A percentile compares a stretch with the other conserved stretches of the same genome.
Conservation (phyloP, 2,329 filamentous ascomycete genomes). For the Fusarium domesticum region DNA sequence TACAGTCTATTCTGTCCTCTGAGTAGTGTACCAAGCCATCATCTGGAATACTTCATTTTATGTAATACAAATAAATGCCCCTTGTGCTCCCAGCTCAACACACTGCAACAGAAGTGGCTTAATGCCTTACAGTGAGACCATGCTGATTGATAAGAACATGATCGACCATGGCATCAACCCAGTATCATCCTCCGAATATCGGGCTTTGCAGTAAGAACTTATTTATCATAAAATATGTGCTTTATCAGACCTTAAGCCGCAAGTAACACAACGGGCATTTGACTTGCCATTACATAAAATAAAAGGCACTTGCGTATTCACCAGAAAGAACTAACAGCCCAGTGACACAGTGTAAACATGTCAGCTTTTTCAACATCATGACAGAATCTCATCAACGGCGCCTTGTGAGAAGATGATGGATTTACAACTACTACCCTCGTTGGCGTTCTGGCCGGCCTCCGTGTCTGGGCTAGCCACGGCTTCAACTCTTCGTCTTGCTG, state of each 20-base stretch:
- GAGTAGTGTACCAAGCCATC: too few relatives aligned
- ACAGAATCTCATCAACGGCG: slow-evolving; percentile 11
- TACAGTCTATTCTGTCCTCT: too few relatives aligned
- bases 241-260: not conserved
- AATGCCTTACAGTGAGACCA: too few relatives aligned
- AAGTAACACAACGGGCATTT: not conserved
- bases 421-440: slow-evolving; percentile 27
- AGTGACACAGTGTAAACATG: not conserved
- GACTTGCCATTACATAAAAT: not conserved
- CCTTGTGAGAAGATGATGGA: slow-evolving; percentile 36
- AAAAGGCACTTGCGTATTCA: not conserved
- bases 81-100: too few relatives aligned
- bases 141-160: too few relatives aligned
- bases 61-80: too few relatives aligned
- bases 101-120: too few relatives aligned
- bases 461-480: slow-evolving; percentile 34
- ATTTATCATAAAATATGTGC: not conserved
- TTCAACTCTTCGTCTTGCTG: slow-evolving; percentile 35
- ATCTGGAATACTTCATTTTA: too few relatives aligned
- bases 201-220: not conserved
- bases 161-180: too few relatives aligned
- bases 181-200: not conserved
- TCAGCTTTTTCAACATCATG: not conserved
- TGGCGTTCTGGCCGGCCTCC: slow-evolving; percentile 38
- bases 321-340: too few relatives aligned